Percentiles rank a stretch among this genome's conserved stretches.
These are phyloP conservation scores for Fusarium neocosmosporiellum DNA, from an alignment of 2,329 filamentous ascomycete species.

Conservation along the genomic window DNA sequence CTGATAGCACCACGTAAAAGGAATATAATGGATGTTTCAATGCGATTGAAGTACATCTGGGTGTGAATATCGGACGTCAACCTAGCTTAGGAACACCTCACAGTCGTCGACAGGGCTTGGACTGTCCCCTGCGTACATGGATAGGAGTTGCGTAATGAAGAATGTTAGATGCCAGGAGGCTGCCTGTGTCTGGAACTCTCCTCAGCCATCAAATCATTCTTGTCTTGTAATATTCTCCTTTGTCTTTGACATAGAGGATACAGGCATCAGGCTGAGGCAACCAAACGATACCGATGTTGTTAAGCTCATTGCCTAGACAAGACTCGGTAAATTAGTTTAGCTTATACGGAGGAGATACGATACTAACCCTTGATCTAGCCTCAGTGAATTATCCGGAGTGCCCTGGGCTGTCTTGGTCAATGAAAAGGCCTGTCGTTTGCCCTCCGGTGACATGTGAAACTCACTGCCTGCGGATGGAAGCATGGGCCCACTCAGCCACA, in stretches of 20 bases:
- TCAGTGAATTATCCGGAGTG: not conserved
- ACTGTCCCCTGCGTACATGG: not conserved
- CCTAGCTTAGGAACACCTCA: not conserved
- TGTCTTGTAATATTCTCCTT: not conserved
- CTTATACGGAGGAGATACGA: not conserved
- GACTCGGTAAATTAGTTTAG: not conserved
- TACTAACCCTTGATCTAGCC: not conserved
- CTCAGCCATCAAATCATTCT: not conserved
- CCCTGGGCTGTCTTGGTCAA: not conserved
- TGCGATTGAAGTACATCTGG: not conserved
- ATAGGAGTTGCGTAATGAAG: not conserved
- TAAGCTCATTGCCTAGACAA: not conserved
- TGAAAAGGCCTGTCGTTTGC: not conserved
- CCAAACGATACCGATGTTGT: not conserved
- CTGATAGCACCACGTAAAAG: not conserved
- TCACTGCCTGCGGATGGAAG: not conserved
- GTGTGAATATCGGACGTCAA: not conserved
- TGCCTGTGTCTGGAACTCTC: not conserved
- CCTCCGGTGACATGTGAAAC: constrained; percentile 36
- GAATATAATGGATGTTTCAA: not conserved
- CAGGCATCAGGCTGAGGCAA: not conserved
- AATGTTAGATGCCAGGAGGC: not conserved
- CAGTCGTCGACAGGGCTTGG: not conserved
- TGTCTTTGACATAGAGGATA: not conserved
- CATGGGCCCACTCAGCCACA: constrained; percentile 31